Evolutionary conservation across 495 filamentous ascomycete genomes (phyloP).

Genomic region (Xylaria palmicola): DNA sequence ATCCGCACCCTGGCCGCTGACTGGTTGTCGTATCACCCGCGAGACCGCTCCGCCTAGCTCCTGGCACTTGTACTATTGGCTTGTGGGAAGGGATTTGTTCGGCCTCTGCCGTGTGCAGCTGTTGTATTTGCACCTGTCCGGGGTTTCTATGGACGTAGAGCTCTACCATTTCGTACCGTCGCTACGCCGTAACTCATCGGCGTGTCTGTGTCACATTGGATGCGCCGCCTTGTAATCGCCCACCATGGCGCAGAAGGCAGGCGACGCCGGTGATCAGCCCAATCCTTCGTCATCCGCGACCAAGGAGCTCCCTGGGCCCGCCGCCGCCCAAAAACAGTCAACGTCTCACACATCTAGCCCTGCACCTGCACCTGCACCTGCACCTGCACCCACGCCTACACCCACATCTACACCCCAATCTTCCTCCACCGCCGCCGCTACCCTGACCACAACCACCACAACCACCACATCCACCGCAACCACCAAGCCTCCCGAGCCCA

Average conservation of each 20-base stretch:
- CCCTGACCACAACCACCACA: conserved; percentile 2
- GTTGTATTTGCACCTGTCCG: conserved; percentile 22
- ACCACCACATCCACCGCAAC: conserved; percentile 1
- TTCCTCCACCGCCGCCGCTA: conserved; percentile 1
- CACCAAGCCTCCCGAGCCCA: conserved; percentile 26
- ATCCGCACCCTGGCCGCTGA: neutral
- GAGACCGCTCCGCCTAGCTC: conserved; percentile 27
- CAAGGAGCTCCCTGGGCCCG: conserved; percentile 27
- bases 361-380: conserved; percentile 22
- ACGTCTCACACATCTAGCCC: conserved; percentile 27
- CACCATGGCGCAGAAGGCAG: conserved; percentile 36
- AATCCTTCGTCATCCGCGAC: conserved; percentile 36
- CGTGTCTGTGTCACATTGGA: conserved; percentile 35
- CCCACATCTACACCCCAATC: conserved; percentile 2
- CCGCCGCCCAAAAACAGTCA: conserved; percentile 26
- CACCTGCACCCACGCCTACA: conserved; percentile 13
- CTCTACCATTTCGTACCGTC: conserved; percentile 21
- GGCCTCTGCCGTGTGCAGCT: conserved; percentile 26
- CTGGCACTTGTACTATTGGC: conserved; percentile 28
- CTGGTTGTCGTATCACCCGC: conserved; percentile 7
- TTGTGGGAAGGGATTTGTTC: conserved; percentile 21
- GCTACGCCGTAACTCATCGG: conserved; percentile 30
- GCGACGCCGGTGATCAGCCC: conserved; percentile 33
- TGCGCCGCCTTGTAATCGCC: conserved; percentile 34
- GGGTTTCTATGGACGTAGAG: conserved; percentile 29